Conservation (phyloP, 805 yeast species). For the Citeromyces nyonsensis region DNA sequence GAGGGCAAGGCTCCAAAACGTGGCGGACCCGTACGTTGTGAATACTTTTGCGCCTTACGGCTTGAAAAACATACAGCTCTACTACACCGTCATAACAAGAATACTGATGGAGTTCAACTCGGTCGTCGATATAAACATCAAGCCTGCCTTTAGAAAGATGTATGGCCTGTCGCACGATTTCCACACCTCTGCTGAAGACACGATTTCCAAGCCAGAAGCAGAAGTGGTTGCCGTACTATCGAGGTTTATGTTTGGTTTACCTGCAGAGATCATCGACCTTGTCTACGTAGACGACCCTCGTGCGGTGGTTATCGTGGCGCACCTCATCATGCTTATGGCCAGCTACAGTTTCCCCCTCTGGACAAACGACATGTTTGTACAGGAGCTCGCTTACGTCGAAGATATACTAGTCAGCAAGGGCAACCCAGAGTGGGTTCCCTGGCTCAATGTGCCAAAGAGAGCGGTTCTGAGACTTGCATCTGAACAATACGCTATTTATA, state of each 20-base stretch:
- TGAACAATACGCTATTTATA: no score
- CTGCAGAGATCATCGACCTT: constrained; percentile 6
- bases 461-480: no score
- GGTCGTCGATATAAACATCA: constrained; percentile 2
- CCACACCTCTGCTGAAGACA: not conserved
- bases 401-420: not conserved
- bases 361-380: constrained; percentile 1
- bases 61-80: no score
- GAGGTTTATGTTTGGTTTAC: constrained; percentile 8
- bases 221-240: constrained; percentile 8
- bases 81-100: no score
- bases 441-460: constrained; percentile 2
- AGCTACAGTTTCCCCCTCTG: constrained; percentile 1
- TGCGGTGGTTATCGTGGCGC: constrained; percentile 7
- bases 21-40: no score
- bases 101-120: no score
- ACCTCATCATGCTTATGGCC: constrained; percentile 6
- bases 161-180: no score
- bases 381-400: constrained; percentile 1
- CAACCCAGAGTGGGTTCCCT: constrained; percentile 1
- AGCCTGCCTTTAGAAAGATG: constrained; percentile 6
- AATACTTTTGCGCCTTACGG: no score
- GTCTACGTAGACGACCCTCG: constrained; percentile 7
- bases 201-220: constrained; percentile 1
- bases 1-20: no score